Evolutionary conservation across 345 rosid species (phyloP).

Genomic region (Eucalyptus microcorys): DNA sequence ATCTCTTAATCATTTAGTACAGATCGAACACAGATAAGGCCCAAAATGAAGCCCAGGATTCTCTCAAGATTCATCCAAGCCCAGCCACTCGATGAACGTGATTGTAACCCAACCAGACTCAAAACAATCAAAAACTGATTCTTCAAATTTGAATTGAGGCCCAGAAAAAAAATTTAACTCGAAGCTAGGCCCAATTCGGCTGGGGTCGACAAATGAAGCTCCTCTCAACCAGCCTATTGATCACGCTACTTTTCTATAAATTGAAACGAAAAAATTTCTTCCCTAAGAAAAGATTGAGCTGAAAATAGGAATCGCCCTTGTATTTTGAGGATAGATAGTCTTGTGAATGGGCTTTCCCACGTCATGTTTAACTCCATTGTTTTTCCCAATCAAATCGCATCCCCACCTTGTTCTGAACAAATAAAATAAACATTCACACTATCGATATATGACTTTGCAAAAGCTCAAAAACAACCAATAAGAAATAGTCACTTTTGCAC

Average conservation of each 20-base stretch:
- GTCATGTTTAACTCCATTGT: neutral
- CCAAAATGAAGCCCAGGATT: neutral
- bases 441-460: neutral
- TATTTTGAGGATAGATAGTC: accelerated
- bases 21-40: neutral
- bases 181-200: neutral
- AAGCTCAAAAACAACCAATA: neutral
- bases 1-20: neutral
- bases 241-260: neutral
- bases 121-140: no score
- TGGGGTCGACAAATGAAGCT: neutral
- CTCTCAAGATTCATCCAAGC: neutral
- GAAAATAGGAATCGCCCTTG: neutral
- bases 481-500: neutral
- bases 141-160: neutral
- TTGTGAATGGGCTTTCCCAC: neutral
- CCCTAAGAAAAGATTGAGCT: neutral
- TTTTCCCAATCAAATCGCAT: neutral
- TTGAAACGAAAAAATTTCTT: neutral
- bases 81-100: neutral
- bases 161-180: neutral
- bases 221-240: neutral
- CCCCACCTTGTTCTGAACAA: neutral
- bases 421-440: accelerated
- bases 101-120: neutral